Conservation (phyloP, 1,284 basidiomycete genomes). For the Microbotryum saponariae region DNA sequence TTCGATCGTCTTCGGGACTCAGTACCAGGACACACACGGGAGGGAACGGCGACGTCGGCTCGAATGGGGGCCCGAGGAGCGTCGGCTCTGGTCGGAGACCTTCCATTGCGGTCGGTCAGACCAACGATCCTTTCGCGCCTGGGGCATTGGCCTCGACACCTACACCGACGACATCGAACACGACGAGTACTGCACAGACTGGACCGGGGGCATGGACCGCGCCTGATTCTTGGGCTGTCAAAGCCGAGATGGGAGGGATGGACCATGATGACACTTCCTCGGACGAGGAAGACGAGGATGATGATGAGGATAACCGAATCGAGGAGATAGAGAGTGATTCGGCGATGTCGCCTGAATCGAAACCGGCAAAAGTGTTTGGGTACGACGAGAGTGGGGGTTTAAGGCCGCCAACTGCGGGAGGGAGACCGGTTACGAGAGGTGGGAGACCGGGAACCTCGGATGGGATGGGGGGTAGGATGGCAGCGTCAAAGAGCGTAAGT, state of each 20-base stretch:
- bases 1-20: too few species aligned
- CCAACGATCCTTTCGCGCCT: too few species aligned
- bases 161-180: constrained; percentile 5
- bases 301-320: constrained; percentile 35
- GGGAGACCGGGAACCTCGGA: constrained; percentile 31
- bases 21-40: too few species aligned
- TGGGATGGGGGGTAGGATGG: constrained; percentile 14
- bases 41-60: too few species aligned
- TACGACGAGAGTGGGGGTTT: constrained; percentile 2
- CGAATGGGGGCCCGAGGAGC: too few species aligned
- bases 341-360: constrained; percentile 1
- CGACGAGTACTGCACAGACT: constrained; percentile 5
- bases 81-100: too few species aligned
- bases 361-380: constrained; percentile 20
- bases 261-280: constrained; percentile 38
- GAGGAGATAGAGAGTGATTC: constrained; percentile 25
- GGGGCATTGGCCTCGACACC: constrained; percentile 3
- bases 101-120: too few species aligned
- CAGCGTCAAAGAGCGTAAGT: constrained; percentile 30
- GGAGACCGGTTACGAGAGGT: constrained; percentile 21
- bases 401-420: constrained; percentile 16
- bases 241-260: constrained; percentile 43
- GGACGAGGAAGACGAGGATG: constrained; percentile 39
- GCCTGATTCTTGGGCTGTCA: constrained; percentile 51
- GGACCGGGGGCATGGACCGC: constrained; percentile 44